These are phyloP conservation scores for Alternaria triticina DNA, from an alignment of 2,329 filamentous ascomycete species.

Conservation along the genomic window DNA sequence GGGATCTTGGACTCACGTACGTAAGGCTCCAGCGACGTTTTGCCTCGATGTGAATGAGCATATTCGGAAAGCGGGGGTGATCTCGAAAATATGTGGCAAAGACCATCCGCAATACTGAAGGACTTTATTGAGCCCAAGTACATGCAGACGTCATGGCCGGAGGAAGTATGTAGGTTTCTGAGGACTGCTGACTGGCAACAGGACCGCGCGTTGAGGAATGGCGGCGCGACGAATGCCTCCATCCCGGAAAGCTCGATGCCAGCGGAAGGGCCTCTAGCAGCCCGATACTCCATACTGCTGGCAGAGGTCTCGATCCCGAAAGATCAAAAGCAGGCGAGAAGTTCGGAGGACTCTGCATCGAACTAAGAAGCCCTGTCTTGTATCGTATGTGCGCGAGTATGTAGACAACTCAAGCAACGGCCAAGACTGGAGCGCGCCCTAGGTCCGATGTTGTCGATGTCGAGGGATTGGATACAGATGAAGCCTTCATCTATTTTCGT, in stretches of 20 bases:
- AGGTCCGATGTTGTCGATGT: not conserved
- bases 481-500: not conserved
- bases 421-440: not conserved
- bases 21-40: conserved; percentile 8
- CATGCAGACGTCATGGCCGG: not conserved
- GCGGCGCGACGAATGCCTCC: not conserved
- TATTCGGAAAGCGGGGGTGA: conserved; percentile 6
- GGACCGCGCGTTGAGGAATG: not conserved
- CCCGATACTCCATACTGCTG: not conserved
- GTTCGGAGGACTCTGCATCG: not conserved
- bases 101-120: conserved; percentile 1
- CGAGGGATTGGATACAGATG: not conserved
- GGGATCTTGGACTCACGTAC: conserved; percentile 11
- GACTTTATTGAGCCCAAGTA: conserved; percentile 15
- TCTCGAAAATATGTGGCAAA: conserved; percentile 8
- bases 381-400: not conserved
- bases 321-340: not conserved
- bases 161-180: not conserved
- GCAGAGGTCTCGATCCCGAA: not conserved
- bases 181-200: not conserved
- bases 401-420: not conserved
- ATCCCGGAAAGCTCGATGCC: not conserved
- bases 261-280: not conserved
- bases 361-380: not conserved
- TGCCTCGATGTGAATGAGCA: conserved; percentile 15